These are phyloP conservation scores for Bruguiera gymnorhiza DNA, from an alignment of 345 rosid genomes.

Conservation along the genomic window DNA sequence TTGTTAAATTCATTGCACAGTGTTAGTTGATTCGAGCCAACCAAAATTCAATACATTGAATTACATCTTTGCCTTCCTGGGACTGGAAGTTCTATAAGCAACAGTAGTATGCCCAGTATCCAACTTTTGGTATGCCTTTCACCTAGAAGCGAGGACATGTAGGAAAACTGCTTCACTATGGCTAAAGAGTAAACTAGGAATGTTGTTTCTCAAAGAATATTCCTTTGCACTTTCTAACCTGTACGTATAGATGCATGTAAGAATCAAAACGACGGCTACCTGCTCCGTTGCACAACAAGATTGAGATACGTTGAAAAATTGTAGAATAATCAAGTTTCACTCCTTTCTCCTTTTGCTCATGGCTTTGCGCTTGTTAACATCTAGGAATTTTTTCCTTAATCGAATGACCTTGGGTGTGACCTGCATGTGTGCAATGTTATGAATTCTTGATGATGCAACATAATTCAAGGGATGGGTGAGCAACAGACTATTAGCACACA, in stretches of 20 bases:
- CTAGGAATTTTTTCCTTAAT: slow-evolving; percentile 77
- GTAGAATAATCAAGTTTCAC: slow-evolving; percentile 23
- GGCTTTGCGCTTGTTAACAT: slow-evolving; percentile 86
- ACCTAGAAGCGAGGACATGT: no score
- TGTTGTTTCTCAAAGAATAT: slow-evolving; percentile 3
- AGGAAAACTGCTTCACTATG: no score
- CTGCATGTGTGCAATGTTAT: slow-evolving; percentile 29
- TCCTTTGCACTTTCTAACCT: background rate
- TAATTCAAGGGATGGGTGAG: no score
- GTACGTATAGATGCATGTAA: slow-evolving; percentile 8
- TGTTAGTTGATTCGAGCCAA: no score
- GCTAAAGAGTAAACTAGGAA: no score
- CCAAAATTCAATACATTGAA: no score
- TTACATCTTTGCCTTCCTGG: no score
- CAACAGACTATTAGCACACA: no score
- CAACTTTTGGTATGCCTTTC: no score
- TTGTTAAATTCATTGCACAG: no score
- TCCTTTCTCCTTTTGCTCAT: slow-evolving; percentile 77
- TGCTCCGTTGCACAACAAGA: slow-evolving; percentile 3
- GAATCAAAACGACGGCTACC: slow-evolving; percentile 10
- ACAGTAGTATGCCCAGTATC: no score
- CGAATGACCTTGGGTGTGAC: slow-evolving; percentile 91
- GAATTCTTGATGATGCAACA: background rate
- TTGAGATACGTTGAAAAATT: slow-evolving; percentile 13
- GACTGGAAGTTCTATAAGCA: no score